These are phyloP conservation scores for Acanthamoeba castellanii DNA, from an alignment of 208 protist genomes.

Conservation along the genomic window DNA sequence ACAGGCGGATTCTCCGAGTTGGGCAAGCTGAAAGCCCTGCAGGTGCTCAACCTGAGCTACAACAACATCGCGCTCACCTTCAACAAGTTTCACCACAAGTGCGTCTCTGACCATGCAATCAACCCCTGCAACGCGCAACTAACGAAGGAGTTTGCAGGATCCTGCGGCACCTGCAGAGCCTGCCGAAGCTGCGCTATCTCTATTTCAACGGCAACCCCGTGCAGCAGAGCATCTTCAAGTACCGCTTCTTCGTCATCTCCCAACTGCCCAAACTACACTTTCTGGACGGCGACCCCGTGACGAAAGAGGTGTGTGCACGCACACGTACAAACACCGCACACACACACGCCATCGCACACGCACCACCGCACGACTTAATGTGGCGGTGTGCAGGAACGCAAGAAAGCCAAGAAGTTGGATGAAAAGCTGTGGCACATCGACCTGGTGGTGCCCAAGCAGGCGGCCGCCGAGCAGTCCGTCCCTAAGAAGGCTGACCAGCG, in stretches of 20 bases:
- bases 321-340: too few relatives aligned
- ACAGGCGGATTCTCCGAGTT: slow-evolving; percentile 1
- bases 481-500: not conserved
- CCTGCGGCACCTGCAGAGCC: not conserved
- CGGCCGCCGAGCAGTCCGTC: not conserved
- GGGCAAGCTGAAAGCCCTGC: not conserved
- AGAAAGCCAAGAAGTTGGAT: not conserved
- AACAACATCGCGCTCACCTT: slow-evolving; percentile 14
- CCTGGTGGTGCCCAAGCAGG: not conserved
- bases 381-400: not conserved
- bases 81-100: not conserved
- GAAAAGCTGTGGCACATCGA: not conserved
- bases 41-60: slow-evolving; percentile 2
- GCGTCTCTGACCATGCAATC: too few relatives aligned
- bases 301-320: not conserved
- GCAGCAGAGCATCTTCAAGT: not conserved
- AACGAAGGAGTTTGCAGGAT: not conserved
- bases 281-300: not conserved
- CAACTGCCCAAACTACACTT: not conserved
- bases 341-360: not conserved
- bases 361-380: not conserved
- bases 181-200: not conserved
- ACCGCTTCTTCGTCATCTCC: not conserved
- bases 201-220: slow-evolving; percentile 14
- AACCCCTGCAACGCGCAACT: too few relatives aligned